These are phyloP conservation scores for Penicillium parvum DNA, from an alignment of 495 filamentous ascomycete species.

Conservation along the genomic window DNA sequence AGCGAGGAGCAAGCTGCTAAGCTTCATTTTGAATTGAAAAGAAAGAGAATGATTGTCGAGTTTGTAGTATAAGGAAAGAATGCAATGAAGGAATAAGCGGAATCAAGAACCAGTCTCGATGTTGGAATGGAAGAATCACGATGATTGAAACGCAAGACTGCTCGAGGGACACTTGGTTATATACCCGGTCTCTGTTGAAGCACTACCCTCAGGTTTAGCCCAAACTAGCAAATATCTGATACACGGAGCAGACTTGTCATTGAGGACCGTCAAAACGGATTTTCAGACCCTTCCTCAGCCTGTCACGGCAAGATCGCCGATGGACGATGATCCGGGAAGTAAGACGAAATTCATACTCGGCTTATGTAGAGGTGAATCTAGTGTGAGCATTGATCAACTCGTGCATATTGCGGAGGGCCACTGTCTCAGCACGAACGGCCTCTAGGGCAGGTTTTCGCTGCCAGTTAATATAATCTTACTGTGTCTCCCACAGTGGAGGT, in stretches of 20 bases:
- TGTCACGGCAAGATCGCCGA: conserved; percentile 6
- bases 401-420: too few relatives aligned
- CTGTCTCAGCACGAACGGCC: conserved; percentile 8
- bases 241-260: conserved; percentile 13
- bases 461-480: conserved; percentile 12
- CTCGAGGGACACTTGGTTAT: too few relatives aligned
- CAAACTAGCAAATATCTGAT: conserved; percentile 10
- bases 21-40: conserved; percentile 23
- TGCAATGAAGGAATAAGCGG: conserved; percentile 14
- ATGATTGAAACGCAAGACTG: too few relatives aligned
- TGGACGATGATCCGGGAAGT: conserved; percentile 3
- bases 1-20: conserved; percentile 23
- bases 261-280: conserved; percentile 3
- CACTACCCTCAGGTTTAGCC: too few relatives aligned
- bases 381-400: background rate
- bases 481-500: too few relatives aligned
- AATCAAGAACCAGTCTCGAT: conserved; percentile 28
- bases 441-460: conserved; percentile 2
- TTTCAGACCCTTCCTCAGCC: background rate
- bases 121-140: conserved; percentile 11
- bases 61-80: conserved; percentile 17
- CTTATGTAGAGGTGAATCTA: background rate
- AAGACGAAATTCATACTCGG: too few relatives aligned
- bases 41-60: conserved; percentile 22
- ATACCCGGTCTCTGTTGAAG: conserved; percentile 1